These are phyloP conservation scores for Klebsormidium nitens DNA, from an alignment of 139 green algal species.

Conservation along the genomic window DNA sequence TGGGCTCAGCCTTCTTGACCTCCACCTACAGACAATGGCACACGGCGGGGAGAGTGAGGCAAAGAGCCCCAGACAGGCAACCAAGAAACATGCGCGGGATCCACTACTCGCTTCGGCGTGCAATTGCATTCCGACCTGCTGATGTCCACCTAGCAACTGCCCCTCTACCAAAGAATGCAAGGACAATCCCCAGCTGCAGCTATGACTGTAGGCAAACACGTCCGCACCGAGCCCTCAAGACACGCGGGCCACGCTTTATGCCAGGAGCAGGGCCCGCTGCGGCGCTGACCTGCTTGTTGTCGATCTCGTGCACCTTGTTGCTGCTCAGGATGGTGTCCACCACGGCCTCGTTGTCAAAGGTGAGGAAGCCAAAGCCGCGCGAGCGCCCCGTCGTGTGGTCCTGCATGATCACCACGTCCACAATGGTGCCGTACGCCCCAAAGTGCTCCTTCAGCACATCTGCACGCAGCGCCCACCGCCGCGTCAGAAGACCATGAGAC, in stretches of 20 bases:
- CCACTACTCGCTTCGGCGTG: not conserved
- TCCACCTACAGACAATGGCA: constrained; percentile 21
- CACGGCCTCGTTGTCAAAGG: constrained; percentile 74
- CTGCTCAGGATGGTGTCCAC: constrained; percentile 77
- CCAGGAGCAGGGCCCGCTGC: not conserved
- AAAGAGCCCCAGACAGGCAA: not conserved
- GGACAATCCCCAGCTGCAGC: not conserved
- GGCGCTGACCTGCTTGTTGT: constrained; percentile 67
- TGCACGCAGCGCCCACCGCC: constrained; percentile 4
- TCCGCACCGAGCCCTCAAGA: constrained; percentile 3
- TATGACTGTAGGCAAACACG: not conserved
- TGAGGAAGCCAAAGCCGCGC: constrained; percentile 95
- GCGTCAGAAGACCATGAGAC: not conserved
- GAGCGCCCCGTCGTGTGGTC: constrained; percentile 88
- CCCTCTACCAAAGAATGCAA: not conserved
- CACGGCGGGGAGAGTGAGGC: not conserved
- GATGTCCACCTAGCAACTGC: constrained; percentile 2
- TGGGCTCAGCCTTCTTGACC: constrained; percentile 41
- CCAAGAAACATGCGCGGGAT: not conserved
- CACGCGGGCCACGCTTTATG: not conserved
- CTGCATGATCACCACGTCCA: constrained; percentile 89
- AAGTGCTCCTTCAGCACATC: constrained; percentile 65
- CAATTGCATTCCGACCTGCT: not conserved
- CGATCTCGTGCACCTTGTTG: constrained; percentile 80
- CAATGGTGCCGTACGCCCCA: constrained; percentile 67